These are phyloP conservation scores for Alternaria arborescens DNA, from an alignment of 2,329 filamentous ascomycete species.

Conservation along the genomic window DNA sequence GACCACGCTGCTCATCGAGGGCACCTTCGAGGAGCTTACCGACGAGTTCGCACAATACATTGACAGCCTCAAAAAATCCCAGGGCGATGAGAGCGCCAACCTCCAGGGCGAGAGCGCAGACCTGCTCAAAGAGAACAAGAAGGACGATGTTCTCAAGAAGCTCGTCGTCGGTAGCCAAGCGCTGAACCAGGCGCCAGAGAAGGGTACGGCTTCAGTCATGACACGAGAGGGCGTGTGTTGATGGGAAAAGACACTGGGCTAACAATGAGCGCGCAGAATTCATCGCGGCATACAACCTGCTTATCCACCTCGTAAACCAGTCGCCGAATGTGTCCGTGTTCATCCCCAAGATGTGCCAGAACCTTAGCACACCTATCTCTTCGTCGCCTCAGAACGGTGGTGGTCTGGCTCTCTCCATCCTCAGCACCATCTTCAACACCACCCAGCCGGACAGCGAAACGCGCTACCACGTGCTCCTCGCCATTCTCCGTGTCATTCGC, in stretches of 20 bases:
- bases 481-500: conserved; percentile 84
- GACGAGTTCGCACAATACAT: conserved; percentile 96
- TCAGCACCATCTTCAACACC: conserved; percentile 98
- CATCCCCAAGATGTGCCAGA: conserved; percentile 86
- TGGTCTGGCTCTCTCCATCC: conserved; percentile 84
- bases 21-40: conserved; percentile 89
- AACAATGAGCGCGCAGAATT: conserved; percentile 69
- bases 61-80: conserved; percentile 76
- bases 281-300: conserved; percentile 93
- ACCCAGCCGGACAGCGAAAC: conserved; percentile 74
- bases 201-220: conserved; percentile 60
- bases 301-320: conserved; percentile 91
- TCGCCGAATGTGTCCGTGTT: conserved; percentile 85
- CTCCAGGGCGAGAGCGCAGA: conserved; percentile 72
- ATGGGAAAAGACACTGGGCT: conserved; percentile 24
- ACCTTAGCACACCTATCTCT: conserved; percentile 82
- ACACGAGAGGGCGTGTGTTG: conserved; percentile 11
- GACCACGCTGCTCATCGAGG: conserved; percentile 80
- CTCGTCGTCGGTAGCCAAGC: conserved; percentile 80
- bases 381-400: conserved; percentile 86
- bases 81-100: conserved; percentile 61
- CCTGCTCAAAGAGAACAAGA: conserved; percentile 72
- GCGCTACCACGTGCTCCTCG: conserved; percentile 89
- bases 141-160: conserved; percentile 87
- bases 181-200: conserved; percentile 88